These are phyloP conservation scores for Omphalotus olearius DNA, from an alignment of 1,284 basidiomycete genomes.

Conservation along the genomic window DNA sequence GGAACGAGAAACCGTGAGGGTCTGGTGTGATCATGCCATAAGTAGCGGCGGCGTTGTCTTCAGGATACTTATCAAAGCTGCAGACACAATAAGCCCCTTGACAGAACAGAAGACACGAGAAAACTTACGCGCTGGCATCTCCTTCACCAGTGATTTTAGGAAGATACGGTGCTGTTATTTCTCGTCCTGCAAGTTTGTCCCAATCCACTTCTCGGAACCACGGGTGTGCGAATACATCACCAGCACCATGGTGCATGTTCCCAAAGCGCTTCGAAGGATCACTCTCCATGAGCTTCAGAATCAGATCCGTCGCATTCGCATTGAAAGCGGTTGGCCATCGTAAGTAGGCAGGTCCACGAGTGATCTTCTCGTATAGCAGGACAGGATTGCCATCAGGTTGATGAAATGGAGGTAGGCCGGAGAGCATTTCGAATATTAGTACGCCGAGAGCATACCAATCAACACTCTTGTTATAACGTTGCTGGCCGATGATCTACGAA, in stretches of 20 bases:
- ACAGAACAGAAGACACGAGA: background rate
- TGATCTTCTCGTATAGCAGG: conserved; percentile 77
- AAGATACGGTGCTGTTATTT: conserved; percentile 96
- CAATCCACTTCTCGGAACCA: conserved; percentile 99
- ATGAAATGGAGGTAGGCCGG: conserved; percentile 79
- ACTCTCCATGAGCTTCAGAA: conserved; percentile 86
- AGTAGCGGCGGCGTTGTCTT: conserved; percentile 54
- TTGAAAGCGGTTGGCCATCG: conserved; percentile 86
- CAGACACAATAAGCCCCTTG: conserved; percentile 2
- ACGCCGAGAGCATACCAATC: conserved; percentile 99
- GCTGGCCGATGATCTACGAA: conserved; percentile 76
- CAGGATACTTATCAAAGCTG: conserved; percentile 75
- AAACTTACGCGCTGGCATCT: conserved; percentile 82
- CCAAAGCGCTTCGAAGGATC: conserved; percentile 93
- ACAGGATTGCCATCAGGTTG: conserved; percentile 63
- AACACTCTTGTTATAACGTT: conserved; percentile 95
- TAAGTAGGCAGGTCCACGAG: conserved; percentile 71
- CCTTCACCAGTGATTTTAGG: conserved; percentile 85
- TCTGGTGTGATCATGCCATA: conserved; percentile 60
- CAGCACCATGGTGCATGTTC: conserved; percentile 88
- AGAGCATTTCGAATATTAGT: conserved; percentile 96
- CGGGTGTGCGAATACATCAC: conserved; percentile 93
- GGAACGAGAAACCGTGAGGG: conserved; percentile 54
- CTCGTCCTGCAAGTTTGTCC: conserved; percentile 77
- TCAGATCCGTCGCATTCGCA: conserved; percentile 75